Conservation (phyloP, 257 asterid species). For the Solanum paucissectum region DNA sequence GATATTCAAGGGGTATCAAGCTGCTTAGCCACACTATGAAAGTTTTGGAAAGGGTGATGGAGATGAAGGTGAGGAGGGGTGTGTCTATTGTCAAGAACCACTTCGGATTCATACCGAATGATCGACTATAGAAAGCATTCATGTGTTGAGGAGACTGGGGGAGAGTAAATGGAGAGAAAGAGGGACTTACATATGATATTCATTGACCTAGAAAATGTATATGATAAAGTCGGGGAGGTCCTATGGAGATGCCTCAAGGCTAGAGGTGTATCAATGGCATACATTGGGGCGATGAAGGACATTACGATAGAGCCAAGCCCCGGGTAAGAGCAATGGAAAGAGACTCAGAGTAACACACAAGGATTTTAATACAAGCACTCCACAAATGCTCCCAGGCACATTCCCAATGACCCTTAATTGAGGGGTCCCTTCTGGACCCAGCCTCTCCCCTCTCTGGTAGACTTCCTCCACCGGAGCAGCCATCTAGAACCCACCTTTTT, state of each 20-base stretch:
- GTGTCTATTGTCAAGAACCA: background rate
- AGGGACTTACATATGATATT: background rate
- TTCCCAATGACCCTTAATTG: too few relatives aligned
- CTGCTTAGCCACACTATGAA: background rate
- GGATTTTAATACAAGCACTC: too few relatives aligned
- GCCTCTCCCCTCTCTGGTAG: too few relatives aligned
- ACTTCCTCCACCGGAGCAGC: too few relatives aligned
- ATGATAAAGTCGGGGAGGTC: background rate
- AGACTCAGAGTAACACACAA: background rate
- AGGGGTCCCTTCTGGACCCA: too few relatives aligned
- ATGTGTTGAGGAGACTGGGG: background rate
- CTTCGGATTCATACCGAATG: background rate
- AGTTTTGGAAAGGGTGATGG: background rate
- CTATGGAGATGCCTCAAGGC: background rate
- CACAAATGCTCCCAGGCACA: too few relatives aligned
- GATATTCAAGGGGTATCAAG: background rate
- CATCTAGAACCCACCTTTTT: too few relatives aligned
- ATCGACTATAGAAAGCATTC: background rate
- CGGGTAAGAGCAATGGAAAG: background rate
- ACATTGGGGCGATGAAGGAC: background rate
- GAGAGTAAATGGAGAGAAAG: background rate
- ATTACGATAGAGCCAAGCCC: background rate
- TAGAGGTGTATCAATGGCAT: background rate
- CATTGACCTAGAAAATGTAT: background rate
- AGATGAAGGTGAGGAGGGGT: background rate